Evolutionary conservation across 179 eudicot species (phyloP).

Genomic region (Silene noctiflora): DNA sequence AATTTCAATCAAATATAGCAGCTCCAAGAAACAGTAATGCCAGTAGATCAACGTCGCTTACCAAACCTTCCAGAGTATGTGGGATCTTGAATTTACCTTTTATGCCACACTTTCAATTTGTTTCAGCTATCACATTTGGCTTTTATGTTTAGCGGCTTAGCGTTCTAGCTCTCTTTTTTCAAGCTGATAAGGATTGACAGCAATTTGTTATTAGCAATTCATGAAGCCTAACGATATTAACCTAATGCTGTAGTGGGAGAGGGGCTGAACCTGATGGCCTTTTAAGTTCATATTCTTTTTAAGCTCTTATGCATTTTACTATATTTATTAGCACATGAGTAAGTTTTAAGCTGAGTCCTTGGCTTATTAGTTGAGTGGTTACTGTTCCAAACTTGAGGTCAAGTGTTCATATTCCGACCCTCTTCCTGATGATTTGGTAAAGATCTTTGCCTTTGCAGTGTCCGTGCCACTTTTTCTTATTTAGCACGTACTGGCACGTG

Average conservation of each 20-base stretch:
- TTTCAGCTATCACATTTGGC: neutral
- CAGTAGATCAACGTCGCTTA: conserved; percentile 58
- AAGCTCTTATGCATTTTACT: neutral
- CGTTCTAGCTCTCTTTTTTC: neutral
- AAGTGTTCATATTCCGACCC: neutral
- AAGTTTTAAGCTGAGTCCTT: neutral
- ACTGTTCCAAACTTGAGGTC: neutral
- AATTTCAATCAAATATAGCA: conserved; percentile 43
- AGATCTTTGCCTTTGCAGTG: neutral
- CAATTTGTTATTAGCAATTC: neutral
- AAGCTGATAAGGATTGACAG: neutral
- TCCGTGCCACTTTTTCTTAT: neutral
- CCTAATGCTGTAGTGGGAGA: neutral
- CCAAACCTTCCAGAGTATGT: conserved; percentile 76
- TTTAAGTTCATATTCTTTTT: neutral
- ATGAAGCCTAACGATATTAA: neutral
- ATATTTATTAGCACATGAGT: neutral
- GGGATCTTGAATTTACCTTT: conserved; percentile 12
- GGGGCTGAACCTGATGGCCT: neutral
- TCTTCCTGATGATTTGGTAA: neutral
- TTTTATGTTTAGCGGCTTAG: neutral
- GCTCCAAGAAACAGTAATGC: conserved; percentile 57
- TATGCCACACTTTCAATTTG: neutral
- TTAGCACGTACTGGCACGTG: neutral
- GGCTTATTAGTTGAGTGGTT: neutral